Evolutionary conservation across 768 basidiomycete genomes (phyloP).

Genomic region (Suillus plorans): DNA sequence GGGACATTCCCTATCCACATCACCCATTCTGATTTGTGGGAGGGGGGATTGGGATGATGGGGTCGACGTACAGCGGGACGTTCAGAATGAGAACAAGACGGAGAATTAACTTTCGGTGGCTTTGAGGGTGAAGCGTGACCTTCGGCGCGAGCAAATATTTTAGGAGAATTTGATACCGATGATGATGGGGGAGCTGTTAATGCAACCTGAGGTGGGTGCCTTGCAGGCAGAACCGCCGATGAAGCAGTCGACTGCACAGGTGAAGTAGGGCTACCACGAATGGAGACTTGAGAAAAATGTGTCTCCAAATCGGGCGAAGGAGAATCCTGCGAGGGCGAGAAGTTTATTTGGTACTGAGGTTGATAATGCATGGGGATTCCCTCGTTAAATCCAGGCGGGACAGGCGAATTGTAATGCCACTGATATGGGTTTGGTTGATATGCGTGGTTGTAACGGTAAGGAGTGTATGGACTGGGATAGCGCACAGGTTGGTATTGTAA

Average conservation of each 20-base stretch:
- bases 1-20: constrained; percentile 98
- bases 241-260: constrained; percentile 5
- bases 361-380: constrained; percentile 30
- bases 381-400: constrained; percentile 29
- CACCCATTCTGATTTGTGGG: constrained; percentile 85
- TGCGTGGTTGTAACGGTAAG: constrained; percentile 38
- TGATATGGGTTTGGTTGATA: constrained; percentile 39
- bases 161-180: constrained; percentile 8
- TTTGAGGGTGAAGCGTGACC: neutral
- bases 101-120: constrained; percentile 3
- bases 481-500: constrained; percentile 17
- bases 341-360: constrained; percentile 30
- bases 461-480: constrained; percentile 31
- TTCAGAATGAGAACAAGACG: constrained; percentile 19
- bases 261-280: constrained; percentile 12
- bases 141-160: neutral
- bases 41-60: constrained; percentile 71
- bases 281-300: constrained; percentile 18
- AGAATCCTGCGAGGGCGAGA: constrained; percentile 24
- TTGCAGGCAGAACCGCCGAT: neutral
- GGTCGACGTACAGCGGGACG: constrained; percentile 44
- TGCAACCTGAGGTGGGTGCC: neutral
- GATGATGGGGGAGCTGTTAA: neutral
- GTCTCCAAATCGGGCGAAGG: constrained; percentile 22
- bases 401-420: constrained; percentile 45